A percentile compares a stretch with the other conserved stretches of the same genome.
phyloP scores from a whole-genome alignment of 164 flowering plant species.

The Amborella trichopoda region DNA sequence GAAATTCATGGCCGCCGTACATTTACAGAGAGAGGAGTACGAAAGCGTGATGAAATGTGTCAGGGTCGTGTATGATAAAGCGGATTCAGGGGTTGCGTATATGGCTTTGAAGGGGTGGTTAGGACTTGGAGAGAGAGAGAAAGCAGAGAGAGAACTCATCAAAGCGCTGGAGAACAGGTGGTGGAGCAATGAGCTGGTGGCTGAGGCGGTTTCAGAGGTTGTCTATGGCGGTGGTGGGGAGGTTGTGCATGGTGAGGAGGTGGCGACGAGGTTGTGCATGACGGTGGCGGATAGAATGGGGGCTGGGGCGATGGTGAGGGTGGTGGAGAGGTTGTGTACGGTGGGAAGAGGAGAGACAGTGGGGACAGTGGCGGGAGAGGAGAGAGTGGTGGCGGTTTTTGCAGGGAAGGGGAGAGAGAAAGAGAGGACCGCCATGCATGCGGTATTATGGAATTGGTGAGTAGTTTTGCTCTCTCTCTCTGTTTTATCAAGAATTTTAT shows the following conservation, averaged over 20 bases:
- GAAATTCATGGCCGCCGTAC: slow-evolving; percentile 71
- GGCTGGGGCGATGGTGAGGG: slow-evolving; percentile 71
- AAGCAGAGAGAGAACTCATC: slow-evolving; percentile 92
- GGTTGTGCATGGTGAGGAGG: too few species aligned
- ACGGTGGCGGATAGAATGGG: slow-evolving; percentile 66
- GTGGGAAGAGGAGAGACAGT: slow-evolving; percentile 70
- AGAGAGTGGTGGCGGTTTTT: slow-evolving; percentile 66
- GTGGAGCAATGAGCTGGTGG: too few species aligned
- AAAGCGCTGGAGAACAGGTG: slow-evolving; percentile 42
- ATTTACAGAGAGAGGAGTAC: slow-evolving; percentile 71
- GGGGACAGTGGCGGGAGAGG: slow-evolving; percentile 59
- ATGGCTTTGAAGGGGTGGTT: slow-evolving; percentile 93
- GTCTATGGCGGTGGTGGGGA: slow-evolving; percentile 40
- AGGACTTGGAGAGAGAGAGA: slow-evolving; percentile 57
- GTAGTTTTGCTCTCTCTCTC: slow-evolving; percentile 3
- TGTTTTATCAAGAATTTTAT: too few species aligned
- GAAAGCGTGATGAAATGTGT: slow-evolving; percentile 88
- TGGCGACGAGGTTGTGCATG: slow-evolving; percentile 77
- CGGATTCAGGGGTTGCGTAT: slow-evolving; percentile 28
- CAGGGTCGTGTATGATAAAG: slow-evolving; percentile 57
- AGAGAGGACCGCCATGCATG: slow-evolving; percentile 76
- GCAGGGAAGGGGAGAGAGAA: slow-evolving; percentile 33
- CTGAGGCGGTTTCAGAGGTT: slow-evolving; percentile 70
- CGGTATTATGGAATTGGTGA: slow-evolving; percentile 88
- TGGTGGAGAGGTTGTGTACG: slow-evolving; percentile 63